phyloP scores from a whole-genome alignment of 2,329 filamentous ascomycete genomes.

The Aspergillus piperis region DNA sequence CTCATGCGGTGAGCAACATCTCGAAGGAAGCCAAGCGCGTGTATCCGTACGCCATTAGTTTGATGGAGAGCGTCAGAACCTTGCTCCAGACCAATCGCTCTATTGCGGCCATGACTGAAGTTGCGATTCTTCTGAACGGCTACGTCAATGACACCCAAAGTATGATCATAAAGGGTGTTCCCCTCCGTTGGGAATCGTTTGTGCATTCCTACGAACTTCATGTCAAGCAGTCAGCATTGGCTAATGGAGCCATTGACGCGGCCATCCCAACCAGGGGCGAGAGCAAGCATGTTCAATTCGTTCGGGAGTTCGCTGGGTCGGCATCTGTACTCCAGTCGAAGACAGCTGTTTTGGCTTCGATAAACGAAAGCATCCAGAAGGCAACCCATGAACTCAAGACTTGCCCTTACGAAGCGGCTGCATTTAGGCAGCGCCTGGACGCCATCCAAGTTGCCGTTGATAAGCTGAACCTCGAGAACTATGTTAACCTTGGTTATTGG shows the following conservation, averaged over 20 bases:
- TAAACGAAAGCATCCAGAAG: constrained; percentile 79
- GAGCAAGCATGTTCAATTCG: constrained; percentile 95
- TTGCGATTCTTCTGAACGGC: constrained; percentile 82
- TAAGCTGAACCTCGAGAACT: constrained; percentile 94
- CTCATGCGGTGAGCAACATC: constrained; percentile 90
- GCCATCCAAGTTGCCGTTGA: constrained; percentile 90
- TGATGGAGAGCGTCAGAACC: constrained; percentile 98
- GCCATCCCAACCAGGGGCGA: constrained; percentile 64
- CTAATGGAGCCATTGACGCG: constrained; percentile 62
- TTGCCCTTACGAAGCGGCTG: constrained; percentile 77
- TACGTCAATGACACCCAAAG: constrained; percentile 88
- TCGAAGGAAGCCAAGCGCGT: constrained; percentile 99
- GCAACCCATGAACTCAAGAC: constrained; percentile 79
- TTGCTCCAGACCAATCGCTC: constrained; percentile 84
- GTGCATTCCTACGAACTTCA: constrained; percentile 95
- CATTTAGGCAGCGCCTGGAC: constrained; percentile 79
- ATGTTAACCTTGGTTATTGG: constrained; percentile 89
- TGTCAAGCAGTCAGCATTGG: constrained; percentile 64
- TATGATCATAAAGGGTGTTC: constrained; percentile 82
- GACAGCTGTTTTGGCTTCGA: constrained; percentile 73
- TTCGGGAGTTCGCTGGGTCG: constrained; percentile 85
- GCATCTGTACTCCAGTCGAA: constrained; percentile 89
- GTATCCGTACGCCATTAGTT: constrained; percentile 93
- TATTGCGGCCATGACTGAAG: constrained; percentile 82
- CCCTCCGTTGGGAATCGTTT: constrained; percentile 95